phyloP scores from a whole-genome alignment of 2,329 filamentous ascomycete species.

The Aspergillus novoparasiticus region DNA sequence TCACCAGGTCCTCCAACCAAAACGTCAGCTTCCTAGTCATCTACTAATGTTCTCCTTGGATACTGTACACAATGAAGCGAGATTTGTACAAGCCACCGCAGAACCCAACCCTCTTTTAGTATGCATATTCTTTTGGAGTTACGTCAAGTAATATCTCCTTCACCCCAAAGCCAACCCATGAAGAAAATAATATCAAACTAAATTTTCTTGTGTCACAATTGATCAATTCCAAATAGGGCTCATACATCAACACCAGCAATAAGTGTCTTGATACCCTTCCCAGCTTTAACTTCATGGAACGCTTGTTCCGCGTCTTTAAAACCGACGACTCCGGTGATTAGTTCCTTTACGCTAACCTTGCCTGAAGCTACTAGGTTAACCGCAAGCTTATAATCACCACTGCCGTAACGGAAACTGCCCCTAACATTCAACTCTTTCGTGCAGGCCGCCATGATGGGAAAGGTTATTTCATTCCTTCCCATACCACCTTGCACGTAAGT shows the following conservation, averaged over 20 bases:
- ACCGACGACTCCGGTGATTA: slow-evolving; percentile 75
- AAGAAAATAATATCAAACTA: not conserved
- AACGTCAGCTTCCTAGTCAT: not conserved
- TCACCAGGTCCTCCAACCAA: not conserved
- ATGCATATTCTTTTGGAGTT: not conserved
- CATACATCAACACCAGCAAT: slow-evolving; percentile 42
- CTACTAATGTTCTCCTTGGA: not conserved
- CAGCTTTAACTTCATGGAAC: slow-evolving; percentile 82
- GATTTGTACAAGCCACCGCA: not conserved
- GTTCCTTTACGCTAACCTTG: slow-evolving; percentile 72
- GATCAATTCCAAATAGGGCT: not conserved
- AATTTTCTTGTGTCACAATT: not conserved
- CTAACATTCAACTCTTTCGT: slow-evolving; percentile 84
- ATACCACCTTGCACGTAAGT: slow-evolving; percentile 86
- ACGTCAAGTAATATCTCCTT: not conserved
- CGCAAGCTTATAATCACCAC: slow-evolving; percentile 83
- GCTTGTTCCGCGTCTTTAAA: slow-evolving; percentile 84
- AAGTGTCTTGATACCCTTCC: slow-evolving; percentile 61
- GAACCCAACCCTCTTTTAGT: not conserved
- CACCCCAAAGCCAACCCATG: not conserved
- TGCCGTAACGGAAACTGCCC: slow-evolving; percentile 87
- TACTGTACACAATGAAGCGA: no score
- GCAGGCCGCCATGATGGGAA: slow-evolving; percentile 89
- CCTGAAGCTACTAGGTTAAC: slow-evolving; percentile 74
- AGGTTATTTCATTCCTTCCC: slow-evolving; percentile 83